Base-by-base conservation (phyloP, 192 early-diverging fungal species). In the Umbelopsis sp. region DNA sequence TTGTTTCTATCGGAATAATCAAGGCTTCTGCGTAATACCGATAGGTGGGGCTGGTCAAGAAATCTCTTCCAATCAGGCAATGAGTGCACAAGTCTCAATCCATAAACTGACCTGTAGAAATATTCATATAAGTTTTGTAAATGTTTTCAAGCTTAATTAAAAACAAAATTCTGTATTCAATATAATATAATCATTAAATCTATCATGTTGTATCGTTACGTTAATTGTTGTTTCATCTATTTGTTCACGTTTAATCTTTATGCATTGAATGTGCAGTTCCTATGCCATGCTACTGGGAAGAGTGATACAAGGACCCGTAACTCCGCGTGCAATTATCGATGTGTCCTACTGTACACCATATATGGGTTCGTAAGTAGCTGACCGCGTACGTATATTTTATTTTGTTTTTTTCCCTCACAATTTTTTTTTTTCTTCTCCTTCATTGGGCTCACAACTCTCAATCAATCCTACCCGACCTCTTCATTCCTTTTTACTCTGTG, bases 401-500 rank as follows among this genome's bases (percentile, higher is more conserved):
- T 50, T 50, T 52, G 11, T 53, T 62, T 62, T 34, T 62, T 62
- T 29, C 31, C 26, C 31, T 62, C 26, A 4, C 26, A 34, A 32
- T 62, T 62, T 62, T 62, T 44, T 9, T 47, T 49, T 49, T 49
- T 16, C n/a, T 49, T 49, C n/a, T 49, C 5, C 47, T 49, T 16
- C 20, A 49, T n/a, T 49, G 38, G 12, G 38, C 38, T 41, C 38
- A 6, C 38, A 41, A 1, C 38, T 41, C 38, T 41, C 38, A 1
- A 41, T 41, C 38, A 26, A 11, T 22, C 24, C 26, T 32, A 62
- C 56, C 52, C n/a, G n/a, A n/a, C 25, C 52, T 24, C 12, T 26
- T 62, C 56, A 62, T 34, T 62, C 56, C 56, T 62, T 62, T 62
- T 41, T 41, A 11, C 12, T 11, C 56, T 11, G 56, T n/a, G 56